Evolutionary conservation across 345 rosid genomes (phyloP), one percentile per base, ranked within the genome.

Genomic region (Hibiscus mutabilis): DNA sequence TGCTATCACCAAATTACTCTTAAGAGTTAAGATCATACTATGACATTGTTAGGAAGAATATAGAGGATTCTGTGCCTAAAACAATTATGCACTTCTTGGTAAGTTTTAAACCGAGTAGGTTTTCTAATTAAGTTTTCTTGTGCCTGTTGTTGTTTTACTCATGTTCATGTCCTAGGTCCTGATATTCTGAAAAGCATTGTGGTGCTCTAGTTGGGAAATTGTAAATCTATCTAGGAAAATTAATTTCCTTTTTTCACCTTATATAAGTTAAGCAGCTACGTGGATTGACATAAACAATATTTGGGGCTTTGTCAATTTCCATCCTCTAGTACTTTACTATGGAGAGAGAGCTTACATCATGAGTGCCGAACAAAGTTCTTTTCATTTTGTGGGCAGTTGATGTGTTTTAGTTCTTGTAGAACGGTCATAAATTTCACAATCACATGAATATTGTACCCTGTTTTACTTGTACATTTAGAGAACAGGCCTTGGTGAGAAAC

Each of bases 81-180:
- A 91, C 99, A 70, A 90, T 95, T 73, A 95, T 95, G 94, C 99
- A 92, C 82, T 95, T 95, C 79, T 83, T 95, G 92, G 99, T 79
- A 85, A 82, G 73, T 74, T 64, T 42, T 9, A 16, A 51, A 42
- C 66, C 13, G 24, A 49, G 12, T 52, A 37, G 35, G 52, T 55
- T 25, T 49, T 46, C 21, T 64, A 15, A 52, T 64, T 75, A 33
- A 12, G 2, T 73, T n/a, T 65, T 5, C 51, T 25, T 69, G 25
- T 0, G 5, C 8, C 19, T 16, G 15, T 22, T 15, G 10, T 19
- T 46, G 15, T 66, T 21, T 66, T 22, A 66, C 44, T 14, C 57
- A 46, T 24, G 12, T 12, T 65, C 49, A 35, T 0, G 7, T 10
- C 13, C 22, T 15, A 18, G 14, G 21, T 62, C 15, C 8, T 18